A percentile compares a stretch with the other conserved stretches of the same genome.
These are phyloP conservation scores for Ophiostoma montium DNA, from an alignment of 2,329 filamentous ascomycete species.

Conservation along the genomic window DNA sequence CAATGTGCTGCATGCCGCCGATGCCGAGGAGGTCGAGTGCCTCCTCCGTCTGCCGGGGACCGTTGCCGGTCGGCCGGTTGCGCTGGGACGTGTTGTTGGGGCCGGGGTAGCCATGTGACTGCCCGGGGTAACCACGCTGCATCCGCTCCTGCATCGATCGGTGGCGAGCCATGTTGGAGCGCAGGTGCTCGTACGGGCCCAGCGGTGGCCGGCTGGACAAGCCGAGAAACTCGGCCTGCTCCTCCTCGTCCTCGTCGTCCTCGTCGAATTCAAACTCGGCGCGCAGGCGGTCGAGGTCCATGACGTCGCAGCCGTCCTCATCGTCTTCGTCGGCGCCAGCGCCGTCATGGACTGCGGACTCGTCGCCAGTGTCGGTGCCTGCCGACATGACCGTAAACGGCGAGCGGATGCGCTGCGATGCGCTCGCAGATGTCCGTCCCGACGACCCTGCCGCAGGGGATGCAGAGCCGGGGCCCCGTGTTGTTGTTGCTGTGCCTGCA, in stretches of 20 bases:
- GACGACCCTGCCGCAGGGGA: neutral
- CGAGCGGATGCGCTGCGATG: conserved; percentile 9
- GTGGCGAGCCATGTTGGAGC: neutral
- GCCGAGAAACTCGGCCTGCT: conserved; percentile 14
- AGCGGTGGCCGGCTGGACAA: conserved; percentile 5
- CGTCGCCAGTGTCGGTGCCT: conserved; percentile 8
- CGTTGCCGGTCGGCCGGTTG: neutral
- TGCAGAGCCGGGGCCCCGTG: neutral
- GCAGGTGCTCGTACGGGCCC: neutral
- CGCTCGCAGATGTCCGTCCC: conserved; percentile 7
- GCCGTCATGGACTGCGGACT: conserved; percentile 6
- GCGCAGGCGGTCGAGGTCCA: conserved; percentile 22
- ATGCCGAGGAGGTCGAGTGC: conserved; percentile 25
- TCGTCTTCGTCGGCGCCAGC: neutral
- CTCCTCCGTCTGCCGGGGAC: conserved; percentile 14
- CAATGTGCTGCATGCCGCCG: conserved; percentile 55
- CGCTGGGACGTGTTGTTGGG: neutral
- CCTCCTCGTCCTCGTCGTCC: conserved; percentile 25
- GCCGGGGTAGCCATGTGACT: neutral
- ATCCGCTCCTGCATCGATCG: neutral
- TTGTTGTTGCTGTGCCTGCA: neutral
- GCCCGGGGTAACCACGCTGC: neutral
- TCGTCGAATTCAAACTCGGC: conserved; percentile 42
- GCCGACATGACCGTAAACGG: conserved; percentile 9
- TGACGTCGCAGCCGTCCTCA: conserved; percentile 26